Evolutionary conservation across 2,329 filamentous ascomycete species (phyloP), one percentile per base, ranked within the genome.

Genomic region (Fusarium redolens): DNA sequence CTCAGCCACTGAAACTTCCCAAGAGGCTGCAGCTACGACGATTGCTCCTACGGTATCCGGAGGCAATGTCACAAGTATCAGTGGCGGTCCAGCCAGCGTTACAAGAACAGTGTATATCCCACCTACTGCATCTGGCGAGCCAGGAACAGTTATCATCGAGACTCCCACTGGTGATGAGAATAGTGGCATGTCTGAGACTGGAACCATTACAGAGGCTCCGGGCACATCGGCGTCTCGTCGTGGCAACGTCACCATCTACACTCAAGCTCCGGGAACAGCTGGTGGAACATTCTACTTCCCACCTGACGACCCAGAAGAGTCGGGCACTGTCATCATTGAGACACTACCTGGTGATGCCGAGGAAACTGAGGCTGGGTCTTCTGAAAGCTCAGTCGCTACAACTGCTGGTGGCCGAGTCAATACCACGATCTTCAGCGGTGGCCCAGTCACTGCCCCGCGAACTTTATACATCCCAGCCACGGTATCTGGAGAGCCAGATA

Each of bases 401-500:
- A 63, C 64, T 11, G 17, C 18, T 2, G 18, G 18, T 13, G 45
- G 30, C 2, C 45, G 40, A 17, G 20, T 37, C 18, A 56, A 62
- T 7, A 60, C 56, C 3, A 72, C 69, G 3, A 18, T 72, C n/a
- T 50, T 61, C 12, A 61, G 55, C 8, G 65, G 55, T 7, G 69
- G 59, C 0, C 31, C 69, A 4, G 69, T 69, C 1, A 73, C 69
- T 28, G 28, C 37, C 1, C 40, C 41, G 0, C 38, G 33, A 7
- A 70, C 59, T 5, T 17, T 65, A 3, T 70, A 61, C 17, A 43
- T 66, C 4, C 54, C 65, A 1, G 58, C 69, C 5, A 72, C 69
- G 13, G 17, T 28, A 0, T 61, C 69, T 11, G 59, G 66, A 0
- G 65, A 72, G 3, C 31, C 61, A 0, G 69, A 69, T 3, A 72